phyloP scores from a whole-genome alignment of 1,284 basidiomycete genomes.

The Irpex sp. region DNA sequence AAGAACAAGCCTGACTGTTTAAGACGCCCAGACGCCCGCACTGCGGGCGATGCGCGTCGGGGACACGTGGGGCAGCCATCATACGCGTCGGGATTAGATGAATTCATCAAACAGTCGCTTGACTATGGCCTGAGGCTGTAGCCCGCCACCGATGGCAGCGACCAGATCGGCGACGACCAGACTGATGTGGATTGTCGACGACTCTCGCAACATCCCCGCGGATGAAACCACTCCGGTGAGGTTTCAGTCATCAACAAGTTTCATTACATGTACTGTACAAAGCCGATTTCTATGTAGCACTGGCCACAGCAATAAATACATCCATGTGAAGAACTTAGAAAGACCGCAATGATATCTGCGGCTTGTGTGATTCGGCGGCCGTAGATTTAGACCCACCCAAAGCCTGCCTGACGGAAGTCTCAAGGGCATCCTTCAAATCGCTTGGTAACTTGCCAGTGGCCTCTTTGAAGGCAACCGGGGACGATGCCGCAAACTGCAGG shows the following conservation, averaged over 20 bases:
- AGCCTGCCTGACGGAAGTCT: slow-evolving; percentile 76
- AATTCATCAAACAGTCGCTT: background rate
- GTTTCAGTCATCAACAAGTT: background rate
- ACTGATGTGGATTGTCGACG: background rate
- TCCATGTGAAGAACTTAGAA: slow-evolving; percentile 39
- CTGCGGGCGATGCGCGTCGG: background rate
- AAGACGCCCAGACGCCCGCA: background rate
- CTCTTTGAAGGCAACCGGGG: slow-evolving; percentile 83
- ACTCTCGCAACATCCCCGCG: too few species aligned
- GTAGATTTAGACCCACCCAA: slow-evolving; percentile 46
- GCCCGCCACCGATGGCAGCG: background rate
- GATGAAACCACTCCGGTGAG: too few species aligned
- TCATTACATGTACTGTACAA: background rate
- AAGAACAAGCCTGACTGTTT: background rate
- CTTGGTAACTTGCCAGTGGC: slow-evolving; percentile 72
- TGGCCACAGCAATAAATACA: background rate
- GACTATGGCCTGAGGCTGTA: background rate
- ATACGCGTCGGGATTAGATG: background rate
- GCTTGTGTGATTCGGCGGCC: slow-evolving; percentile 45
- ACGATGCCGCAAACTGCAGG: slow-evolving; percentile 70
- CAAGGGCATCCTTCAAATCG: slow-evolving; percentile 61
- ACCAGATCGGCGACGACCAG: background rate
- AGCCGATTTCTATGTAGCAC: background rate
- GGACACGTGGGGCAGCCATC: background rate
- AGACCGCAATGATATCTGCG: slow-evolving; percentile 77